Conservation (phyloP, 352 stramenopile genomes). For the Phytophthora idaei region DNA sequence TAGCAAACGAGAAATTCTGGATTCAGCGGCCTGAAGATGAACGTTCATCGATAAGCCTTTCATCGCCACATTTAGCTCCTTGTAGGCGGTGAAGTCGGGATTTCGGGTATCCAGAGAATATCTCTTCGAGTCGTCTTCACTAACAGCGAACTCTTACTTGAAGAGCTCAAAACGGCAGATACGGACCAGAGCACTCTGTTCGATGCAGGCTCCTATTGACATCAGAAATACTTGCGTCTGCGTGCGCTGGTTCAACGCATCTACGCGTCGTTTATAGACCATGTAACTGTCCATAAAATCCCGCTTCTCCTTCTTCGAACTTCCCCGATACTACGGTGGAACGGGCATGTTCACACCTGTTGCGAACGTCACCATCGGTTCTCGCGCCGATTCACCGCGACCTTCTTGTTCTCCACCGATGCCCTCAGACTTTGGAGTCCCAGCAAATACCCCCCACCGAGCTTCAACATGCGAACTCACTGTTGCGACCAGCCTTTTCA, state of each 20-base stretch:
- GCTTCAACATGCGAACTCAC: constrained; percentile 2
- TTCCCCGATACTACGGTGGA: constrained; percentile 8
- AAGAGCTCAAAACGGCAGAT: constrained; percentile 22
- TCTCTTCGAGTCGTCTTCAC: constrained; percentile 10
- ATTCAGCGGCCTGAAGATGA: constrained; percentile 8
- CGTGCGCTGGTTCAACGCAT: constrained; percentile 11
- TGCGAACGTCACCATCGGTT: constrained; percentile 12
- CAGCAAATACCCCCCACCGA: constrained; percentile 4
- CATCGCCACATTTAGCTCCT: constrained; percentile 7
- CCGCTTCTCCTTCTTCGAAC: constrained; percentile 13
- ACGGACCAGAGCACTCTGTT: constrained; percentile 10
- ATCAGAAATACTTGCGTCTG: constrained; percentile 22
- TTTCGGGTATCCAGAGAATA: constrained; percentile 10
- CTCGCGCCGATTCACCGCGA: not conserved
- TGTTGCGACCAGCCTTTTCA: constrained; percentile 4
- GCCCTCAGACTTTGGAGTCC: not conserved
- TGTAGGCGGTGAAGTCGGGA: constrained; percentile 12
- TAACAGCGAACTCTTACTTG: constrained; percentile 12
- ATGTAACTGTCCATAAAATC: constrained; percentile 21
- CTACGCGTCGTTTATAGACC: constrained; percentile 10
- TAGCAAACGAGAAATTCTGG: constrained; percentile 8
- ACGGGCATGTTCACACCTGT: constrained; percentile 13
- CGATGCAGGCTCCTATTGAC: constrained; percentile 14
- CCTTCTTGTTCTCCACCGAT: constrained; percentile 2
- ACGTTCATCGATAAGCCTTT: constrained; percentile 1